phyloP scores from a whole-genome alignment of 768 basidiomycete species.

The Boletus speciosus region DNA sequence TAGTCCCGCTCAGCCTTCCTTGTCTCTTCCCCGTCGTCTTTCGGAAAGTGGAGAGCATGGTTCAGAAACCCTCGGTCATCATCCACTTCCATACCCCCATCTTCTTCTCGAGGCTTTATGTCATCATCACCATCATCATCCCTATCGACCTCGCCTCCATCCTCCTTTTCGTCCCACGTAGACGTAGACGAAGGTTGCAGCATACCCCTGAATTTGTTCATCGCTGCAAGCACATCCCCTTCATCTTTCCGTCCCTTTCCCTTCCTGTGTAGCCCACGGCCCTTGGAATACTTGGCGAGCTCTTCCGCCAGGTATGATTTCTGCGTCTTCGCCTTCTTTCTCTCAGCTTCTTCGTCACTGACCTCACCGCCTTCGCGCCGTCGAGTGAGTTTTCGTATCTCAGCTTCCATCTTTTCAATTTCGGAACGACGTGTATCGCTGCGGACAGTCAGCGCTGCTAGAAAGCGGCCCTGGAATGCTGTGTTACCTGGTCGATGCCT shows the following conservation, averaged over 20 bases:
- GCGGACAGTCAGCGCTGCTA: background rate
- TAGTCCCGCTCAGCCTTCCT: conserved; percentile 80
- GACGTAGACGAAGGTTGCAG: conserved; percentile 45
- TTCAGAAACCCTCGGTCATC: conserved; percentile 71
- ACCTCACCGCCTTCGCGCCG: conserved; percentile 52
- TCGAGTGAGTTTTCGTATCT: conserved; percentile 75
- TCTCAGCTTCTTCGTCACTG: conserved; percentile 60
- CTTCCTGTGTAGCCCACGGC: conserved; percentile 54
- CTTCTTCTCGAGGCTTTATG: conserved; percentile 35
- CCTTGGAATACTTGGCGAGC: conserved; percentile 74
- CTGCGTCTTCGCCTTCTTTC: conserved; percentile 52
- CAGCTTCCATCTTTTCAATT: conserved; percentile 85
- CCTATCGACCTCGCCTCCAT: conserved; percentile 14
- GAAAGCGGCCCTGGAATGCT: background rate
- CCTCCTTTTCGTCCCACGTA: conserved; percentile 25
- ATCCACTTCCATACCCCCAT: conserved; percentile 69
- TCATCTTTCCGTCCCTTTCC: conserved; percentile 66
- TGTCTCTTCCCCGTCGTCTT: conserved; percentile 73
- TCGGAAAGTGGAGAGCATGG: conserved; percentile 72
- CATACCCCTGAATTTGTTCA: conserved; percentile 70
- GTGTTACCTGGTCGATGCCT: conserved; percentile 55
- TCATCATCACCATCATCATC: conserved; percentile 8
- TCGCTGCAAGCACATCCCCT: conserved; percentile 60
- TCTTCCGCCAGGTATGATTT: conserved; percentile 79
- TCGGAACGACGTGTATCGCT: conserved; percentile 69